These are phyloP conservation scores for Moesziomyces aphidis DNA, from an alignment of 1,284 basidiomycete genomes.

Conservation along the genomic window DNA sequence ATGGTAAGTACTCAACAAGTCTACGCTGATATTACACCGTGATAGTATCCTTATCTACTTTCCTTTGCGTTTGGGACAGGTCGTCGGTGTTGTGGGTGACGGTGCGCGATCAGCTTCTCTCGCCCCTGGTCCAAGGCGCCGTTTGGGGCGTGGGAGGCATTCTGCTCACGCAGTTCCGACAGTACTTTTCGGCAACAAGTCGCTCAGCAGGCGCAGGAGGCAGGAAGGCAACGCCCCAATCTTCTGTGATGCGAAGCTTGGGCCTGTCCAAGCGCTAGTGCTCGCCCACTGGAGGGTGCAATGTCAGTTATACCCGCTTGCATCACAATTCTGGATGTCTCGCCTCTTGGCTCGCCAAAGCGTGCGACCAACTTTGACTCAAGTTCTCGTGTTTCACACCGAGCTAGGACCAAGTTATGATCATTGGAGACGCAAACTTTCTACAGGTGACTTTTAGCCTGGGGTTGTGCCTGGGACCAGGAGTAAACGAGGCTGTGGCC, in stretches of 20 bases:
- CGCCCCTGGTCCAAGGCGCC: conserved; percentile 58
- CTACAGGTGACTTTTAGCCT: conserved; percentile 21
- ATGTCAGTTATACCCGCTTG: conserved; percentile 18
- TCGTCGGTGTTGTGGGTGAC: conserved; percentile 58
- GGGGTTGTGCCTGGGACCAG: conserved; percentile 9
- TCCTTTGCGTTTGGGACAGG: conserved; percentile 14
- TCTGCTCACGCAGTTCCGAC: conserved; percentile 37
- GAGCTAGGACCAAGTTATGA: too few species aligned
- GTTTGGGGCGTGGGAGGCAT: conserved; percentile 56
- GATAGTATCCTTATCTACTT: too few species aligned
- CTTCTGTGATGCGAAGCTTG: conserved; percentile 12
- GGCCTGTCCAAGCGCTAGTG: conserved; percentile 20
- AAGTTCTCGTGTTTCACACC: too few species aligned
- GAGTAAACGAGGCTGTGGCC: conserved; percentile 37
- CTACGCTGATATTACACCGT: too few species aligned
- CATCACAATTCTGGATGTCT: too few species aligned
- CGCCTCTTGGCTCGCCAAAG: too few species aligned
- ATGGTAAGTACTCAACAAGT: conserved; percentile 40
- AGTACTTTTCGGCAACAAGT: conserved; percentile 21
- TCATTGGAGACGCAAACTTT: not conserved
- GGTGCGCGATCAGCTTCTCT: conserved; percentile 57
- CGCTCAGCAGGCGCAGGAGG: conserved; percentile 4
- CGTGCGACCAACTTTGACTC: too few species aligned
- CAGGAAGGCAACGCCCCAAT: not conserved
- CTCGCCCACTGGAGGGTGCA: not conserved